Evolutionary conservation across 2,329 filamentous ascomycete species (phyloP).

Genomic region (Fusarium sp.): DNA sequence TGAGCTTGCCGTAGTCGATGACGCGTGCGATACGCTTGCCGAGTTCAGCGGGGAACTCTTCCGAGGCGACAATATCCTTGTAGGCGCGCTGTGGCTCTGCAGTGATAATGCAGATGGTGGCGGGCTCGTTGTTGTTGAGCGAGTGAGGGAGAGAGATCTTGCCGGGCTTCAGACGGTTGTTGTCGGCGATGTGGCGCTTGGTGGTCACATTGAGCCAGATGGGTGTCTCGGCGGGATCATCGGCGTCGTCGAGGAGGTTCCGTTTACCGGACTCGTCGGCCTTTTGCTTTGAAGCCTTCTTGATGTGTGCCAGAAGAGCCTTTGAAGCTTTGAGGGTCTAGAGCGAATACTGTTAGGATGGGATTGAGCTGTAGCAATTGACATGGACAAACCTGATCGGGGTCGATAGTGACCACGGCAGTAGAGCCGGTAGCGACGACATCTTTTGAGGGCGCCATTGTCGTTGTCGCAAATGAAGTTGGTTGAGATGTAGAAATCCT

Average conservation of each 20-base stretch:
- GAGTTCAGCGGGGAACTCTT: conserved; percentile 73
- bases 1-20: conserved; percentile 82
- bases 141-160: conserved; percentile 83
- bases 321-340: conserved; percentile 70
- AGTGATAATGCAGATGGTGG: conserved; percentile 86
- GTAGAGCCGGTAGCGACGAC: conserved; percentile 48
- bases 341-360: conserved; percentile 9
- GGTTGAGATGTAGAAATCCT: conserved; percentile 30
- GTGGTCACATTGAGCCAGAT: conserved; percentile 71
- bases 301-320: conserved; percentile 69
- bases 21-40: conserved; percentile 76
- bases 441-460: conserved; percentile 55
- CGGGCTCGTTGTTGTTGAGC: conserved; percentile 70
- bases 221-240: conserved; percentile 58
- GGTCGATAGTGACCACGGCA: conserved; percentile 50
- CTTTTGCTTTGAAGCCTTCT: conserved; percentile 62
- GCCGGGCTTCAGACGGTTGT: conserved; percentile 80
- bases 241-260: conserved; percentile 62
- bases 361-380: background rate
- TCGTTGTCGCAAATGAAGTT: conserved; percentile 45
- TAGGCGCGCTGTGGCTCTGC: conserved; percentile 83
- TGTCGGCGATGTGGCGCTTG: conserved; percentile 74
- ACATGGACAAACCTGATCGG: conserved; percentile 51
- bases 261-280: conserved; percentile 60
- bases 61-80: conserved; percentile 84